phyloP scores from a whole-genome alignment of 257 asterid species.

The Anisodus acutangulus region DNA sequence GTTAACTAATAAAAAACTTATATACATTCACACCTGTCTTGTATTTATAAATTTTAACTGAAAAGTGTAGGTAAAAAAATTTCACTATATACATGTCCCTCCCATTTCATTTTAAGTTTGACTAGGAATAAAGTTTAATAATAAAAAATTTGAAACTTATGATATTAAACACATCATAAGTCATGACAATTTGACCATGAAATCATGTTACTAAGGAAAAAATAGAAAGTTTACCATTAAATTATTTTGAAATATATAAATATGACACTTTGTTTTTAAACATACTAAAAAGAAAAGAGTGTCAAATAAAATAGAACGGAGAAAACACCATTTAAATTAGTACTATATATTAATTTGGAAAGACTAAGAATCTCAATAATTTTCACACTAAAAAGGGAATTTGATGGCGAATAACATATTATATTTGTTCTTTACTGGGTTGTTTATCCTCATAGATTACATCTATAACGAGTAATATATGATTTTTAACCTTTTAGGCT shows the following conservation, averaged over 20 bases:
- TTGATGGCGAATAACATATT: slow-evolving; percentile 26
- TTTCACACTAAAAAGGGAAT: too few relatives aligned
- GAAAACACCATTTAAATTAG: too few relatives aligned
- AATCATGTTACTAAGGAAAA: background rate
- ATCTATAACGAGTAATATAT: background rate
- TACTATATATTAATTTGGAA: too few relatives aligned
- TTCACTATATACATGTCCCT: background rate
- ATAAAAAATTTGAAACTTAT: background rate
- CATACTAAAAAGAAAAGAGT: background rate
- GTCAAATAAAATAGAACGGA: too few relatives aligned
- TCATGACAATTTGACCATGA: background rate
- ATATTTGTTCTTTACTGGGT: too few relatives aligned
- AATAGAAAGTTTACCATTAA: background rate
- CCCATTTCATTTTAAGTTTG: background rate
- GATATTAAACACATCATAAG: background rate
- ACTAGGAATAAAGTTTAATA: background rate
- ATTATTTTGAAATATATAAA: too few relatives aligned
- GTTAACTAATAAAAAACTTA: background rate
- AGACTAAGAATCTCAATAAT: too few relatives aligned
- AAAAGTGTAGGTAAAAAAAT: background rate
- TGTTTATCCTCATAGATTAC: slow-evolving; percentile 6
- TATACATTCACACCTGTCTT: background rate
- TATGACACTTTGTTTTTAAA: background rate
- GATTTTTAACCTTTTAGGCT: background rate
- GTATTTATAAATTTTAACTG: background rate